A percentile compares a stretch with the other conserved stretches of the same genome.
Evolutionary conservation across 148 eudicot genomes (phyloP).

Genomic region (Nepenthes gracilis): DNA sequence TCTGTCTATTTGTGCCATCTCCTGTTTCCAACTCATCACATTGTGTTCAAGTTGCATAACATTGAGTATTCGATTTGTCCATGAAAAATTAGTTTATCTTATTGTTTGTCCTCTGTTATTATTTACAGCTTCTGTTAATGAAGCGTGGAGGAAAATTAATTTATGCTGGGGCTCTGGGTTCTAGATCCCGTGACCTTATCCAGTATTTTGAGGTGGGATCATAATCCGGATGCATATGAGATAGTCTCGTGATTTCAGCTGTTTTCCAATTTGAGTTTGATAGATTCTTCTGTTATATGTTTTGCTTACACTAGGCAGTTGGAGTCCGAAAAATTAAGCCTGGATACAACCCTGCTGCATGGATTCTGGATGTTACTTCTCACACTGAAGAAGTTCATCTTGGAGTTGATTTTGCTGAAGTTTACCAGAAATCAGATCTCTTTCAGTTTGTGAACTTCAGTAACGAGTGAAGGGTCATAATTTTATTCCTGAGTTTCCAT

Average conservation of each 20-base stretch:
- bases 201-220: slow-evolving; percentile 49
- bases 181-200: slow-evolving; percentile 38
- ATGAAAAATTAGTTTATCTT: not conserved
- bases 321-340: slow-evolving; percentile 45
- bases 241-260: not conserved
- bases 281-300: not conserved
- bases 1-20: too few relatives aligned
- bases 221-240: too few relatives aligned
- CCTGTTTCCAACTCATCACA: too few relatives aligned
- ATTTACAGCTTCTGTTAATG: slow-evolving; percentile 62
- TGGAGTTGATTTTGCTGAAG: slow-evolving; percentile 49
- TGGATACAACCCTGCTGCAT: slow-evolving; percentile 71
- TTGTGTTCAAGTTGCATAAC: too few relatives aligned
- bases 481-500: not conserved
- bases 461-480: not conserved
- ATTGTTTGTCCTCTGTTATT: slow-evolving; percentile 2
- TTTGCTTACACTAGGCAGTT: slow-evolving; percentile 27
- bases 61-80: too few relatives aligned
- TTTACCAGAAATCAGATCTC: slow-evolving; percentile 37
- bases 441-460: slow-evolving; percentile 26
- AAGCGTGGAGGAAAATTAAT: slow-evolving; percentile 65
- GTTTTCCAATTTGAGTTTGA: not conserved
- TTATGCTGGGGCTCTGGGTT: slow-evolving; percentile 68
- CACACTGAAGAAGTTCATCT: slow-evolving; percentile 59
- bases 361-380: slow-evolving; percentile 67